Conservation (phyloP, 2,329 filamentous ascomycete species). For the Talaromyces pinophilus region DNA sequence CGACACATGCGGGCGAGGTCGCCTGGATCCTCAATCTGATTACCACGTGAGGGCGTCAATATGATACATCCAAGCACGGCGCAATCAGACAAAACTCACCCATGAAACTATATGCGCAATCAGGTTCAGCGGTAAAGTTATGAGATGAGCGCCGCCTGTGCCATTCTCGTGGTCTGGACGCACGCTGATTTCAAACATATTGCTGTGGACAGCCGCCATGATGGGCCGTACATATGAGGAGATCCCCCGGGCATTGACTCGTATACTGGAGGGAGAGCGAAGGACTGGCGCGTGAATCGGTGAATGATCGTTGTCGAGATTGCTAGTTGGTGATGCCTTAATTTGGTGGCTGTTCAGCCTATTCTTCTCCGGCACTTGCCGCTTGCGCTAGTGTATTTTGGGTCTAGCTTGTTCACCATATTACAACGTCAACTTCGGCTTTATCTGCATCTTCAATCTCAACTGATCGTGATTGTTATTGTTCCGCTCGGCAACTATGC, state of each 20-base stretch:
- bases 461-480: background rate
- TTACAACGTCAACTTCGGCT: background rate
- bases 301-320: background rate
- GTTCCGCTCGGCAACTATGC: background rate
- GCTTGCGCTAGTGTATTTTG: background rate
- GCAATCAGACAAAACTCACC: conserved; percentile 40
- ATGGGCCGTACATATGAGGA: conserved; percentile 33
- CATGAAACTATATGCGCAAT: conserved; percentile 59
- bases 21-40: conserved; percentile 57
- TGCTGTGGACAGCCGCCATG: conserved; percentile 46
- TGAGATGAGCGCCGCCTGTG: conserved; percentile 31
- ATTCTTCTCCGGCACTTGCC: background rate
- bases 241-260: conserved; percentile 32
- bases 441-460: background rate
- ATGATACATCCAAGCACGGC: background rate
- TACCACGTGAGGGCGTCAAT: background rate
- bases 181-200: conserved; percentile 45
- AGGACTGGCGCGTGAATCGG: background rate
- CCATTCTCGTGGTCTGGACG: conserved; percentile 32
- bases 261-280: background rate
- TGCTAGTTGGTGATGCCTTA: background rate
- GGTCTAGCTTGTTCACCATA: background rate
- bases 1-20: conserved; percentile 62
- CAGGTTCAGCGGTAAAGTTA: conserved; percentile 58
- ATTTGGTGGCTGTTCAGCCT: background rate